These are phyloP conservation scores for Saxophila tyrrhenica DNA, from an alignment of 495 filamentous ascomycete species.

Conservation along the genomic window DNA sequence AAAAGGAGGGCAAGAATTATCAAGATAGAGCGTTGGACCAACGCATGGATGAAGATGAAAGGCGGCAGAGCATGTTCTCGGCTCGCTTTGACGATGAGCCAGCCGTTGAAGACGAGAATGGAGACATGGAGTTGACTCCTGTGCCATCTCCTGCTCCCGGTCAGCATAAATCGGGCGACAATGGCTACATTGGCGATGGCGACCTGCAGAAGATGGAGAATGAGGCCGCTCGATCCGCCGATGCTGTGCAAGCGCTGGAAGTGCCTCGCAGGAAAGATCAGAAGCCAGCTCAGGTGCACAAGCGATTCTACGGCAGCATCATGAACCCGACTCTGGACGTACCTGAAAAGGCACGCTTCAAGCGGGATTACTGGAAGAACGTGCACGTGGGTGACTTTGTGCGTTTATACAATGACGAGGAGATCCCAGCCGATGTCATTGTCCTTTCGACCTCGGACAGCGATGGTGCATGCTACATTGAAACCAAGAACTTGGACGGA, in stretches of 20 bases:
- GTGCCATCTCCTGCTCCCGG: constrained; percentile 71
- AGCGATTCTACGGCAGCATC: constrained; percentile 50
- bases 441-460: constrained; percentile 91
- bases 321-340: constrained; percentile 48
- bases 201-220: constrained; percentile 27
- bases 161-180: constrained; percentile 21
- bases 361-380: constrained; percentile 90
- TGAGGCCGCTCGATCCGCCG: constrained; percentile 8
- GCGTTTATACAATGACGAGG: constrained; percentile 90
- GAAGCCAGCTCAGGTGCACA: not conserved
- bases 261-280: constrained; percentile 2
- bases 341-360: constrained; percentile 62
- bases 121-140: constrained; percentile 85
- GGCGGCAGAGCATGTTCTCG: constrained; percentile 50
- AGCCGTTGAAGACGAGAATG: constrained; percentile 34
- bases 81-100: constrained; percentile 38
- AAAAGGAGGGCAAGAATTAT: constrained; percentile 30
- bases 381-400: constrained; percentile 95
- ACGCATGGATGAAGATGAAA: constrained; percentile 20
- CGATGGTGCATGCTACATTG: constrained; percentile 93
- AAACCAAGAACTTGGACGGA: constrained; percentile 96
- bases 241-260: constrained; percentile 9
- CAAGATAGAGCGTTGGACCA: constrained; percentile 39
- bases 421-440: constrained; percentile 88
- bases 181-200: constrained; percentile 19